These are phyloP conservation scores for Colletotrichum sp. DNA, from an alignment of 2,329 filamentous ascomycete genomes.

Conservation along the genomic window DNA sequence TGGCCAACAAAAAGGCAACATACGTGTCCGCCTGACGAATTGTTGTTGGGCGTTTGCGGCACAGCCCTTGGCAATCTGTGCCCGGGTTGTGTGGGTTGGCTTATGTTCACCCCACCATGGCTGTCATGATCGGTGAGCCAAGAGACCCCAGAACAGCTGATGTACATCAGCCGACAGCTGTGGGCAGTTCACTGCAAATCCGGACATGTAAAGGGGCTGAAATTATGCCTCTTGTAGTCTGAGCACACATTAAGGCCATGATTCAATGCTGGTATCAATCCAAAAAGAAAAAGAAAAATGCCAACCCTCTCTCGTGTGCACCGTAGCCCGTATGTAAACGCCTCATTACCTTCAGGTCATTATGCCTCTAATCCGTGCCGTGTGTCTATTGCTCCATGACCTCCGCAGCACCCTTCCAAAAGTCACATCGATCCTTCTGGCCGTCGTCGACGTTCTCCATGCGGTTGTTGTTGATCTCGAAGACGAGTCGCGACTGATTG, in stretches of 20 bases:
- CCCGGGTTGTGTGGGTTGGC: not conserved
- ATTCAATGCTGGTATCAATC: not conserved
- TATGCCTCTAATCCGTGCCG: not conserved
- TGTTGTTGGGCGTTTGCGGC: not conserved
- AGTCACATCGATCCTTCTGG: slow-evolving; percentile 41
- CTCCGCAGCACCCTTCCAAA: slow-evolving; percentile 44
- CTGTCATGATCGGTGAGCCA: not conserved
- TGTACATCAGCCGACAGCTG: not conserved
- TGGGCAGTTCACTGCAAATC: not conserved
- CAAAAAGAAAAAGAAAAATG: not conserved
- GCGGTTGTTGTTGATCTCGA: slow-evolving; percentile 42
- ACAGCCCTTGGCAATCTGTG: not conserved
- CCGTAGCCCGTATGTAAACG: not conserved
- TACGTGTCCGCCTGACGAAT: not conserved
- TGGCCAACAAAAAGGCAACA: not conserved
- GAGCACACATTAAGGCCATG: not conserved
- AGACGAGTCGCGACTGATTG: slow-evolving; percentile 38
- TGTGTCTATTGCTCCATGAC: slow-evolving; percentile 24
- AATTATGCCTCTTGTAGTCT: not conserved
- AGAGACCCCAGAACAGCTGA: not conserved
- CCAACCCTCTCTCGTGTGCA: not conserved
- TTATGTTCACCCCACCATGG: not conserved
- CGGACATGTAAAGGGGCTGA: not conserved
- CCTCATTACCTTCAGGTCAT: not conserved
- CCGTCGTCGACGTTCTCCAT: slow-evolving; percentile 43